phyloP scores from a whole-genome alignment of 768 basidiomycete genomes.

The Rhodotorula graminis region DNA sequence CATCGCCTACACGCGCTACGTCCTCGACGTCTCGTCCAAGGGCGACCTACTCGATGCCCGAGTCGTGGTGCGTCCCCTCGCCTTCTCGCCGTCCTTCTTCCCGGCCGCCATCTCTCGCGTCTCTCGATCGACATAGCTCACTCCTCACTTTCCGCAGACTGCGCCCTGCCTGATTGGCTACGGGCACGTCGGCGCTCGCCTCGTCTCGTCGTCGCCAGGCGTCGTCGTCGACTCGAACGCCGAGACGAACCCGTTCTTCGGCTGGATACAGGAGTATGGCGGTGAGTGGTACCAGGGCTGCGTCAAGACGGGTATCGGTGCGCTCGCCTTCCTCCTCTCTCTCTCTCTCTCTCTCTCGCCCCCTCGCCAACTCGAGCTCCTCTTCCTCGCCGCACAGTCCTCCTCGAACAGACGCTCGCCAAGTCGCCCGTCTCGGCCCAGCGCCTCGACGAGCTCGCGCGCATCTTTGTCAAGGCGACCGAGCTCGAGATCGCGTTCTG shows the following conservation, averaged over 20 bases:
- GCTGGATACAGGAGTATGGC: slow-evolving; percentile 60
- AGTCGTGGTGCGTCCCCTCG: slow-evolving; percentile 56
- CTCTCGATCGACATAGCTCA: not conserved
- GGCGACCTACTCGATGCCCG: slow-evolving; percentile 67
- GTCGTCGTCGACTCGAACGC: slow-evolving; percentile 53
- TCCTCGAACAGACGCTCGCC: slow-evolving; percentile 64
- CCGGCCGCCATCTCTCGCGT: no score
- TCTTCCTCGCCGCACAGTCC: slow-evolving; percentile 47
- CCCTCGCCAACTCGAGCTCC: no score
- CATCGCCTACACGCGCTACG: slow-evolving; percentile 79
- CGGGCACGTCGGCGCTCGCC: slow-evolving; percentile 83
- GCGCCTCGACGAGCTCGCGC: slow-evolving; percentile 62
- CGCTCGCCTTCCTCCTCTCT: slow-evolving; percentile 37
- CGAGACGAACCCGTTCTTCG: slow-evolving; percentile 68
- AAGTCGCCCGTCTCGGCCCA: slow-evolving; percentile 60
- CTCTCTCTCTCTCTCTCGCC: not conserved
- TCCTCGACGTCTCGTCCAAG: slow-evolving; percentile 72
- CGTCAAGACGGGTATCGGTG: slow-evolving; percentile 69
- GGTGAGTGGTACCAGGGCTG: slow-evolving; percentile 67
- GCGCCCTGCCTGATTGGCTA: slow-evolving; percentile 85
- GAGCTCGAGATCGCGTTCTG: slow-evolving; percentile 78
- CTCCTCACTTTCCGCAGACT: slow-evolving; percentile 46
- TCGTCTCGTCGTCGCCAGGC: slow-evolving; percentile 57
- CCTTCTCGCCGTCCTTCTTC: not conserved
- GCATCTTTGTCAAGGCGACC: slow-evolving; percentile 71